These are phyloP conservation scores for Ascochyta rabiei DNA, from an alignment of 2,329 filamentous ascomycete species.

Conservation along the genomic window DNA sequence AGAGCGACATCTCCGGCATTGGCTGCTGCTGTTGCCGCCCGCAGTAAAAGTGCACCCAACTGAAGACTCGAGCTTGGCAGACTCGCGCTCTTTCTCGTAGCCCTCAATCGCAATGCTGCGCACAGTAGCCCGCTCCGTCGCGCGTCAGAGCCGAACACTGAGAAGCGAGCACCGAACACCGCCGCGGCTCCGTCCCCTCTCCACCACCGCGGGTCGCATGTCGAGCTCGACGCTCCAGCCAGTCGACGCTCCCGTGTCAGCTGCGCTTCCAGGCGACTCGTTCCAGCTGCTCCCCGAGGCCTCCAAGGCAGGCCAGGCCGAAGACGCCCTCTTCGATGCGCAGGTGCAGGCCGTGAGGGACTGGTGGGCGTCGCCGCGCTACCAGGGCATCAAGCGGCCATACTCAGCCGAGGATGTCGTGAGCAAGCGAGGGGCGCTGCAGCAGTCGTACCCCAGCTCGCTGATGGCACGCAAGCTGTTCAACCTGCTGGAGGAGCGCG, in stretches of 20 bases:
- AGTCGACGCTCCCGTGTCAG: slow-evolving; percentile 67
- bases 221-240: slow-evolving; percentile 57
- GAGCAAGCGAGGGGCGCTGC: slow-evolving; percentile 86
- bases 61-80: not conserved
- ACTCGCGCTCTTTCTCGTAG: slow-evolving; percentile 6
- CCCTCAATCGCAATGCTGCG: slow-evolving; percentile 43
- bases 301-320: slow-evolving; percentile 77
- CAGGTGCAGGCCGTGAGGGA: slow-evolving; percentile 84
- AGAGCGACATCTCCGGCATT: slow-evolving; percentile 24
- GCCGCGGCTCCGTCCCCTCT: slow-evolving; percentile 48
- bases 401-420: slow-evolving; percentile 92
- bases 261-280: slow-evolving; percentile 70
- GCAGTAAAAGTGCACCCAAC: slow-evolving; percentile 14
- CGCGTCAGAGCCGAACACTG: slow-evolving; percentile 44
- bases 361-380: slow-evolving; percentile 90
- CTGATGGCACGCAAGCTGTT: slow-evolving; percentile 96
- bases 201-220: slow-evolving; percentile 58
- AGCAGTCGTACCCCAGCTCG: slow-evolving; percentile 89
- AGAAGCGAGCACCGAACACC: slow-evolving; percentile 31
- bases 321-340: slow-evolving; percentile 83
- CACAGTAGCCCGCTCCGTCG: slow-evolving; percentile 44
- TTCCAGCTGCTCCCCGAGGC: slow-evolving; percentile 84
- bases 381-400: slow-evolving; percentile 85
- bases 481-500: slow-evolving; percentile 79
- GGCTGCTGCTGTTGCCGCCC: slow-evolving; percentile 22